Conservation (phyloP, 768 basidiomycete genomes). For the Leucosporidium creatinivorum region DNA sequence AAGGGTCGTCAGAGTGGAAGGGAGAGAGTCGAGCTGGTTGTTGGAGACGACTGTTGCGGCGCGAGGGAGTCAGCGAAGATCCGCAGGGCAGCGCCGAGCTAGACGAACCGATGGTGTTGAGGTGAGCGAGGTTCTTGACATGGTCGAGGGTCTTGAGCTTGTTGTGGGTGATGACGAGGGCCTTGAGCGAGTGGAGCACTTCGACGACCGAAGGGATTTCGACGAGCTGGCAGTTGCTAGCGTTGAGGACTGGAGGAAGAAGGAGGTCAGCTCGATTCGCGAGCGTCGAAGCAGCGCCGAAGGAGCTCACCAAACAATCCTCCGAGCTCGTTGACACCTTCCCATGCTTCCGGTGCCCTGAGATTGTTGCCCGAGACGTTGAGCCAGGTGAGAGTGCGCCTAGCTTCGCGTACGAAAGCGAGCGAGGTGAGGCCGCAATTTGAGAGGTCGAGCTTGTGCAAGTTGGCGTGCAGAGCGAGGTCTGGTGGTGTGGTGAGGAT, state of each 20-base stretch:
- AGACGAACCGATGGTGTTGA: constrained; percentile 26
- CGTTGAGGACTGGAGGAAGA: constrained; percentile 23
- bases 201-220: constrained; percentile 16
- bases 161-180: constrained; percentile 33
- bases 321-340: constrained; percentile 18
- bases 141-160: constrained; percentile 20
- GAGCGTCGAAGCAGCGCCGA: not conserved
- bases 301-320: constrained; percentile 19
- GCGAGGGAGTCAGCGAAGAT: not conserved
- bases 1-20: constrained; percentile 22
- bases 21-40: constrained; percentile 29
- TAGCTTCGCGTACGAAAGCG: constrained; percentile 11
- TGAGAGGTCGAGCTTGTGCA: constrained; percentile 23
- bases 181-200: constrained; percentile 25
- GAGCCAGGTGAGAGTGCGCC: constrained; percentile 22
- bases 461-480: not conserved
- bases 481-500: not conserved
- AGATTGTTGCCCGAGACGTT: constrained; percentile 28
- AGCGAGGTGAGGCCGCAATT: constrained; percentile 16
- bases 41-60: constrained; percentile 27
- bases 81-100: not conserved
- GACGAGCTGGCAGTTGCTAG: constrained; percentile 21
- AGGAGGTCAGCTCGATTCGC: not conserved
- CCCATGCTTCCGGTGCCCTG: constrained; percentile 13
- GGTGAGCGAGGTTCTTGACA: constrained; percentile 18